A percentile compares a stretch with the other conserved stretches of the same genome.
Evolutionary conservation across 2,329 filamentous ascomycete species (phyloP).

Genomic region (Aureobasidium lini): DNA sequence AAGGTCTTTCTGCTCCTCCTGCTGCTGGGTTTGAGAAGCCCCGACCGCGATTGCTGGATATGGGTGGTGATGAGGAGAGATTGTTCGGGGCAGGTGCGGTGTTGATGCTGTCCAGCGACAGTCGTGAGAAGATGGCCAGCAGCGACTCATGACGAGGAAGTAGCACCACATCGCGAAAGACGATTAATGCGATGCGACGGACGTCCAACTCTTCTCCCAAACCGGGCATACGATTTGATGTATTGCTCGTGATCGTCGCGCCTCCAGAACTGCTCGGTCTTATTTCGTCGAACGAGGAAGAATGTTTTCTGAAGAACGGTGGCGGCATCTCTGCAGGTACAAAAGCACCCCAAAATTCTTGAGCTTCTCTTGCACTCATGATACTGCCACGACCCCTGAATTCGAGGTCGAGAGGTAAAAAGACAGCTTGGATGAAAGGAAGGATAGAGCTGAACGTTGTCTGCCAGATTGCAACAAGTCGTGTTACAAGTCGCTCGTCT

Average conservation of each 20-base stretch:
- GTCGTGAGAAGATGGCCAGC: conserved; percentile 80
- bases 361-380: conserved; percentile 68
- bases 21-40: conserved; percentile 25
- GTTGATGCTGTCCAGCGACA: conserved; percentile 70
- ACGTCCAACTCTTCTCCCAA: conserved; percentile 66
- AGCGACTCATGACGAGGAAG: conserved; percentile 82
- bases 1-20: conserved; percentile 30
- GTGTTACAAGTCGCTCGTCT: conserved; percentile 82
- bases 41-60: conserved; percentile 20
- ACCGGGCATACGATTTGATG: conserved; percentile 29
- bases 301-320: not conserved
- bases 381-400: conserved; percentile 78
- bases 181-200: conserved; percentile 76
- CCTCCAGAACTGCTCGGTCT: conserved; percentile 34
- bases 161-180: conserved; percentile 83
- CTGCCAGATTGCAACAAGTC: conserved; percentile 89
- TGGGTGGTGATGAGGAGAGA: conserved; percentile 17
- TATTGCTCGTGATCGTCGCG: conserved; percentile 22
- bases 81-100: conserved; percentile 31
- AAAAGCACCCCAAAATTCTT: conserved; percentile 77
- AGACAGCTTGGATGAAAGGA: conserved; percentile 91
- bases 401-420: conserved; percentile 86
- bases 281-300: conserved; percentile 31
- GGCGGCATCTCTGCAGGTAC: conserved; percentile 38
- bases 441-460: conserved; percentile 84